Evolutionary conservation across 768 basidiomycete genomes (phyloP).

Genomic region (Amanita brunnescens): DNA sequence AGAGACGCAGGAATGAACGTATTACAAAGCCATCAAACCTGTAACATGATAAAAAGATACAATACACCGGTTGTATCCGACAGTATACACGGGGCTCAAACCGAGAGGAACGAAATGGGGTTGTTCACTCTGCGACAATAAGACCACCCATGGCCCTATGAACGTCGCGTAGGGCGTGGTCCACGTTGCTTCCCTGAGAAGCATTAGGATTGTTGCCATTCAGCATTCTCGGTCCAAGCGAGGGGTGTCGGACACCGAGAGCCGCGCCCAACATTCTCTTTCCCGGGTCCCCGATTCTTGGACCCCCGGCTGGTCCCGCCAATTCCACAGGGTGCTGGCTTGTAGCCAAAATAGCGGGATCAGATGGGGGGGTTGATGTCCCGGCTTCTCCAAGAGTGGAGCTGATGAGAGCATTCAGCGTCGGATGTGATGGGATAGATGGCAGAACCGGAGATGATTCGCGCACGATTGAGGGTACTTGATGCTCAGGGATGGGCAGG

Average conservation of each 20-base stretch:
- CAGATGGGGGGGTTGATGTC: conserved; percentile 36
- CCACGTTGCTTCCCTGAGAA: conserved; percentile 35
- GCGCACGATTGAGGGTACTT: conserved; percentile 35
- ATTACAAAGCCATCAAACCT: neutral
- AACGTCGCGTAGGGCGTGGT: conserved; percentile 55
- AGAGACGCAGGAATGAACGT: neutral
- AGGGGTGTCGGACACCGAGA: conserved; percentile 75
- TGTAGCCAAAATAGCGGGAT: conserved; percentile 62
- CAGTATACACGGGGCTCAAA: neutral
- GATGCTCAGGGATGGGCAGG: conserved; percentile 47
- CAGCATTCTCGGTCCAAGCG: conserved; percentile 53
- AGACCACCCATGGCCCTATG: conserved; percentile 73
- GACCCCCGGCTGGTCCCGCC: conserved; percentile 36
- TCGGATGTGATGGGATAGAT: conserved; percentile 72
- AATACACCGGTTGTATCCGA: conserved; percentile 1
- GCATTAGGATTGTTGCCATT: conserved; percentile 28
- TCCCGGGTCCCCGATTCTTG: conserved; percentile 81
- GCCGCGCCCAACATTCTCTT: conserved; percentile 86
- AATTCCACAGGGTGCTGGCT: conserved; percentile 33
- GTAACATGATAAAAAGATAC: neutral
- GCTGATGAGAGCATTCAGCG: conserved; percentile 76
- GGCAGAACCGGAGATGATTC: conserved; percentile 82
- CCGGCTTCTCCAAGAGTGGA: conserved; percentile 57
- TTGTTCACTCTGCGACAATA: conserved; percentile 58
- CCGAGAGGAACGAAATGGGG: neutral